A percentile compares a stretch with the other conserved stretches of the same genome.
phyloP scores from a whole-genome alignment of 129 eudicot species.

The Tagetes patula region DNA sequence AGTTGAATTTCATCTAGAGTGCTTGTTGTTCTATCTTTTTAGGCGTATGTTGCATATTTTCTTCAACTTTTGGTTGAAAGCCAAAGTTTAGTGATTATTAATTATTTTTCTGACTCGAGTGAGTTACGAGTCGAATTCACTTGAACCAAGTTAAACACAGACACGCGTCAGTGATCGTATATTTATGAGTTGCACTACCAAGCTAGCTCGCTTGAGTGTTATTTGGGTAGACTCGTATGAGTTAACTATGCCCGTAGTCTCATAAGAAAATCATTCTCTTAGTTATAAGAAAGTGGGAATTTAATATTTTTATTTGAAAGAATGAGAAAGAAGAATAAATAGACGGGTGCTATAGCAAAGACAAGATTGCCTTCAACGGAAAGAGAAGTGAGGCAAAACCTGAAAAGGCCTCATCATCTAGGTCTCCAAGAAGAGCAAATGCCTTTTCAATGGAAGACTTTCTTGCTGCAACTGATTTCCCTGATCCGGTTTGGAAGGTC shows the following conservation, averaged over 20 bases:
- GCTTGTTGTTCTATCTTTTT: background rate
- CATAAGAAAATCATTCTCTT: background rate
- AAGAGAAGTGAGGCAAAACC: conserved; percentile 10
- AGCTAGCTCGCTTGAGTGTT: background rate
- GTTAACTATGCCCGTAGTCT: conserved; percentile 8
- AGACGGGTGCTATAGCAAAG: background rate
- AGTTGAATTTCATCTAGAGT: background rate
- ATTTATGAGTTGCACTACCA: background rate
- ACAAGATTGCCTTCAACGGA: background rate
- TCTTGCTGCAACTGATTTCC: conserved; percentile 51
- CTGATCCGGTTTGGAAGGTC: conserved; percentile 60
- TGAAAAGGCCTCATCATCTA: conserved; percentile 27
- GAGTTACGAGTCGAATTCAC: background rate
- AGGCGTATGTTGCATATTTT: background rate
- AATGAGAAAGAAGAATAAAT: background rate
- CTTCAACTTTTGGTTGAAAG: background rate
- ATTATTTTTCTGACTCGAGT: background rate
- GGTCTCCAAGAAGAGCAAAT: conserved; percentile 52
- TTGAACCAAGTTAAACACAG: background rate
- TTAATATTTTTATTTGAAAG: background rate
- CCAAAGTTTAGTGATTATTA: background rate
- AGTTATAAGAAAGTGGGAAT: background rate
- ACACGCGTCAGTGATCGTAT: background rate
- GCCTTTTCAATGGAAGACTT: conserved; percentile 59
- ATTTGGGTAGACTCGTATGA: background rate